Evolutionary conservation across 306 rosid species (phyloP).

Genomic region (Oxytropis ochrocephala): DNA sequence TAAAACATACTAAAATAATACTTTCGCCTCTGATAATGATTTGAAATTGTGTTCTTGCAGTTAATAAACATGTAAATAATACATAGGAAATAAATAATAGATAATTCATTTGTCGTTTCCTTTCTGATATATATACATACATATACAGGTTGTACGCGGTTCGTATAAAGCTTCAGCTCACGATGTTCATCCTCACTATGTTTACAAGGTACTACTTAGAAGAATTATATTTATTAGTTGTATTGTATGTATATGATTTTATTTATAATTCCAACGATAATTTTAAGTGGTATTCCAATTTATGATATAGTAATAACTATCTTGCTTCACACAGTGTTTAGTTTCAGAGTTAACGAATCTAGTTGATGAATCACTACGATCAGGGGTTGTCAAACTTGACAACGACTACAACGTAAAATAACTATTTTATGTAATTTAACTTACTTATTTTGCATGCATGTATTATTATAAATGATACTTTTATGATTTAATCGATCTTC

Average conservation of each 20-base stretch:
- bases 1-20: too few relatives aligned
- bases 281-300: background rate
- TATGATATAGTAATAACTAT: background rate
- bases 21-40: too few relatives aligned
- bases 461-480: too few relatives aligned
- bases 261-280: background rate
- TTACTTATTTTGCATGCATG: too few relatives aligned
- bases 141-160: conserved; percentile 47
- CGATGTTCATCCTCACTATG: conserved; percentile 46
- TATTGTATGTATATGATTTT: too few relatives aligned
- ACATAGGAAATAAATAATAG: too few relatives aligned
- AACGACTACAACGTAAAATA: conserved; percentile 48
- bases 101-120: background rate
- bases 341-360: conserved; percentile 37
- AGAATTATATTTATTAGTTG: background rate
- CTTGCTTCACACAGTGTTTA: conserved; percentile 30
- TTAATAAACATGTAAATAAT: too few relatives aligned
- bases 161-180: conserved; percentile 68
- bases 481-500: background rate
- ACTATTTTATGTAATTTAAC: background rate
- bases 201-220: conserved; percentile 68
- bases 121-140: background rate
- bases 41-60: too few relatives aligned
- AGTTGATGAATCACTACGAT: conserved; percentile 29
- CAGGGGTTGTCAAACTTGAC: conserved; percentile 40